phyloP scores from a whole-genome alignment of 129 eudicot genomes.

The Escallonia herrerae region DNA sequence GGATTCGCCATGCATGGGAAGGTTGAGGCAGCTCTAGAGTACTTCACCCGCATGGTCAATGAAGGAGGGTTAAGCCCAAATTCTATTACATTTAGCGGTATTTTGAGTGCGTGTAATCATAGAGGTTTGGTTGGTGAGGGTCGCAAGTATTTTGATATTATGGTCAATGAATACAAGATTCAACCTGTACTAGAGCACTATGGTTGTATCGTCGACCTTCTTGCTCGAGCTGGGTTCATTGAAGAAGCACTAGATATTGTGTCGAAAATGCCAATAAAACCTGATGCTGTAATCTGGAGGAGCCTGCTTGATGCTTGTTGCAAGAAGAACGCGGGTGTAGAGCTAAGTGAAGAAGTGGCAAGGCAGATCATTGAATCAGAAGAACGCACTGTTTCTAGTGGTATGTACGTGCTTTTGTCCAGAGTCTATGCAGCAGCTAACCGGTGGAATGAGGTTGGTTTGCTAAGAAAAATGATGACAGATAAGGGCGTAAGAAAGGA shows the following conservation, averaged over 20 bases:
- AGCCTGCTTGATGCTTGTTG: constrained; percentile 73
- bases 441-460: constrained; percentile 76
- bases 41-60: constrained; percentile 40
- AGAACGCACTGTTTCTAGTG: constrained; percentile 31
- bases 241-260: constrained; percentile 64
- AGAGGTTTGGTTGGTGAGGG: constrained; percentile 66
- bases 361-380: constrained; percentile 52
- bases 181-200: constrained; percentile 86
- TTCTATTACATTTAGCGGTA: constrained; percentile 71
- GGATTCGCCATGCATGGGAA: constrained; percentile 72
- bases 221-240: constrained; percentile 64
- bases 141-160: constrained; percentile 41
- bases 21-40: constrained; percentile 43
- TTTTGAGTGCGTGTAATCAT: constrained; percentile 69
- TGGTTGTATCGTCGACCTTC: constrained; percentile 78
- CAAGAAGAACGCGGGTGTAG: constrained; percentile 41
- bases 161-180: constrained; percentile 48
- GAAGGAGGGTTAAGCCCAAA: constrained; percentile 45
- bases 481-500: constrained; percentile 72
- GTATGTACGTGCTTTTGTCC: constrained; percentile 67
- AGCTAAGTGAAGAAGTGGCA: constrained; percentile 68
- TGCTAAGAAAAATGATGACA: constrained; percentile 54
- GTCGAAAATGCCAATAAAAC: constrained; percentile 65
- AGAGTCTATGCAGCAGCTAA: constrained; percentile 67
- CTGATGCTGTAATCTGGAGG: constrained; percentile 86